Conservation (phyloP, 2,329 filamentous ascomycete genomes). For the Diplodia corticola region DNA sequence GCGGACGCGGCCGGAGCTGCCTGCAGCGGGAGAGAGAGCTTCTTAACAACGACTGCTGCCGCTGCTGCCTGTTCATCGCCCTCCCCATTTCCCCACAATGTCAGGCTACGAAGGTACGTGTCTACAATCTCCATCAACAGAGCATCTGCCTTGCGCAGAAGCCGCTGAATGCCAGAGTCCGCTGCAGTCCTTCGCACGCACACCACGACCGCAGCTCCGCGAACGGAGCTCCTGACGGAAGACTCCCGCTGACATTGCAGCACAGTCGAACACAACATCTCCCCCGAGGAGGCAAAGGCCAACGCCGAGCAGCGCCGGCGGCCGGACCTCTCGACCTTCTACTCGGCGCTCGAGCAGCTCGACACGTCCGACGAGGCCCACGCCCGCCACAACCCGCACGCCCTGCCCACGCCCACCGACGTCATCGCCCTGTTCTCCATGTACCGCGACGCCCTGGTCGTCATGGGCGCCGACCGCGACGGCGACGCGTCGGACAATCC, state of each 20-base stretch:
- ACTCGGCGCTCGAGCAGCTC: constrained; percentile 60
- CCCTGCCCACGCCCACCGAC: constrained; percentile 61
- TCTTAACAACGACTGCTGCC: not conserved
- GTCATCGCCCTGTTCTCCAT: constrained; percentile 60
- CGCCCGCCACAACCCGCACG: constrained; percentile 56
- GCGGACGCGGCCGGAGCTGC: constrained; percentile 15
- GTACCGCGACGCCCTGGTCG: constrained; percentile 61
- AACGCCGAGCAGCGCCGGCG: constrained; percentile 47
- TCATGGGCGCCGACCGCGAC: constrained; percentile 50
- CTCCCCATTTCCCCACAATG: constrained; percentile 64
- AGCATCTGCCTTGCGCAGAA: not conserved
- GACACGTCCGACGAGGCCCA: constrained; percentile 54
- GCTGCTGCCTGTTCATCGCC: not conserved
- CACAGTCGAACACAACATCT: constrained; percentile 53
- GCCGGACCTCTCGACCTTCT: constrained; percentile 66
- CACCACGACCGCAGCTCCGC: not conserved
- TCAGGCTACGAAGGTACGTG: constrained; percentile 54
- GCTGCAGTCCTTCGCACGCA: not conserved
- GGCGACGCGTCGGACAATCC: not conserved
- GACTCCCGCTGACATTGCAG: constrained; percentile 22
- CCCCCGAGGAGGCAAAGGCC: constrained; percentile 36
- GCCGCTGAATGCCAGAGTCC: not conserved
- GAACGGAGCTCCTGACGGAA: not conserved
- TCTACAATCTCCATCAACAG: not conserved
- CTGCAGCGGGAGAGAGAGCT: constrained; percentile 4